Evolutionary conservation across 1,284 basidiomycete species (phyloP).

Genomic region (Neotropicomus parvogracilis): DNA sequence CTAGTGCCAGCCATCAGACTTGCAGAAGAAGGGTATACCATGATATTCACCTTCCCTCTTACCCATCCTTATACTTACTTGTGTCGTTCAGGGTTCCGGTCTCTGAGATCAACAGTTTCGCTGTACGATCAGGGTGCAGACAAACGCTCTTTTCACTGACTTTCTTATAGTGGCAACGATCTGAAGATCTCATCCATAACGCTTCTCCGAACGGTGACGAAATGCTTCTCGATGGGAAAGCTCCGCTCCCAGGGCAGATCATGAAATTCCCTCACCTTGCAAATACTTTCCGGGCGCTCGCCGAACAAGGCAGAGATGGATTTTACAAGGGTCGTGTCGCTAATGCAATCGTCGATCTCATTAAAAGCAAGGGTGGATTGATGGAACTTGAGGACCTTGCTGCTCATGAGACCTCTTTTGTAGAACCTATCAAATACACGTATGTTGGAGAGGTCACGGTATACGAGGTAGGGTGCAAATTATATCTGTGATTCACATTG

Average conservation of each 20-base stretch:
- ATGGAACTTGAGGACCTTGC: constrained; percentile 90
- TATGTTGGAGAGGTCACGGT: constrained; percentile 80
- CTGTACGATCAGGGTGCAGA: constrained; percentile 40
- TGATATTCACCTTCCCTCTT: background rate
- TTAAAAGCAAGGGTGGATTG: constrained; percentile 80
- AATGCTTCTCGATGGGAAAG: constrained; percentile 80
- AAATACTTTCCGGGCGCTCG: constrained; percentile 78
- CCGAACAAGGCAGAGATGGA: constrained; percentile 79
- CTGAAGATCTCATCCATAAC: constrained; percentile 72
- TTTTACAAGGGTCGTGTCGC: constrained; percentile 92
- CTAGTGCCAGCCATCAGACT: constrained; percentile 82
- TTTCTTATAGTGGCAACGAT: constrained; percentile 63
- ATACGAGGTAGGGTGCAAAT: constrained; percentile 63
- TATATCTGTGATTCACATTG: background rate
- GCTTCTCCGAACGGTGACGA: constrained; percentile 81
- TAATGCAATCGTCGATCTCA: constrained; percentile 83
- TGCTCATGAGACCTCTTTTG: constrained; percentile 71
- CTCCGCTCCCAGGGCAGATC: constrained; percentile 76
- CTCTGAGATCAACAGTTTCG: constrained; percentile 68
- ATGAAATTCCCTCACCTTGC: constrained; percentile 79
- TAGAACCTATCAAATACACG: constrained; percentile 88
- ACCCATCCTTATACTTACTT: constrained; percentile 10
- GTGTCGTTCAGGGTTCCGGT: constrained; percentile 59
- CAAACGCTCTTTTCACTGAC: constrained; percentile 4
- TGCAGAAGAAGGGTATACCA: constrained; percentile 78